Evolutionary conservation across 192 early-diverging fungal species (phyloP).

Genomic region (Coemansia javaensis): DNA sequence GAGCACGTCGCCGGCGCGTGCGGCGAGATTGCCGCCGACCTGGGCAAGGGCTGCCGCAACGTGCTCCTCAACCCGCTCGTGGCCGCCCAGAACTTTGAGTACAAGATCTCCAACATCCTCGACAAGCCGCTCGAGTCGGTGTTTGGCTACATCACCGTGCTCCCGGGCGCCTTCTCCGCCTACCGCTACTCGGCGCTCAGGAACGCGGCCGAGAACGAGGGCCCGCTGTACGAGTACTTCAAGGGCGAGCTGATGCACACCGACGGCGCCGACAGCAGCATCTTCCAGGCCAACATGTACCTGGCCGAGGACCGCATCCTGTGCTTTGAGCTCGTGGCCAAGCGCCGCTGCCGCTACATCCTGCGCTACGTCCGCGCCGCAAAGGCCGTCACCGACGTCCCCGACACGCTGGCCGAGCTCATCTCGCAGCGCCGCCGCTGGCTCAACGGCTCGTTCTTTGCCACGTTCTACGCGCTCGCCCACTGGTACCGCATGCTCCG

Average conservation of each 20-base stretch:
- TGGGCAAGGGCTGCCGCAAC: slow-evolving; percentile 67
- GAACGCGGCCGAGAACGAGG: slow-evolving; percentile 55
- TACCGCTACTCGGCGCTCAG: slow-evolving; percentile 85
- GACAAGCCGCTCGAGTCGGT: slow-evolving; percentile 95
- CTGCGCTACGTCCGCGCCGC: slow-evolving; percentile 86
- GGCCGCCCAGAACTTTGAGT: slow-evolving; percentile 96
- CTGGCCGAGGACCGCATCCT: slow-evolving; percentile 89
- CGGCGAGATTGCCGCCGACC: slow-evolving; percentile 86
- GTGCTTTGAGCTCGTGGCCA: slow-evolving; percentile 91
- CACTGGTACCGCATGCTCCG: slow-evolving; percentile 76
- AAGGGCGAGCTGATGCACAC: slow-evolving; percentile 86
- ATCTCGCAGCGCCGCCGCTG: slow-evolving; percentile 96
- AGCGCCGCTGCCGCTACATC: slow-evolving; percentile 69
- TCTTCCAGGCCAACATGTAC: slow-evolving; percentile 92
- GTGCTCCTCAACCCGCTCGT: slow-evolving; percentile 79
- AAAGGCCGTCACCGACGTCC: slow-evolving; percentile 91
- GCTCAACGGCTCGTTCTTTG: slow-evolving; percentile 96
- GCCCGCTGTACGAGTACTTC: slow-evolving; percentile 81
- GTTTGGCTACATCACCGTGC: slow-evolving; percentile 92
- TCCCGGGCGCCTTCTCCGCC: slow-evolving; percentile 95
- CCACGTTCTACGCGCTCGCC: slow-evolving; percentile 76
- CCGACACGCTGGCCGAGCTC: slow-evolving; percentile 82
- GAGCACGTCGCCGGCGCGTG: slow-evolving; percentile 85
- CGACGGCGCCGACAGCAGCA: slow-evolving; percentile 60
- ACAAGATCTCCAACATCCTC: slow-evolving; percentile 96